Evolutionary conservation across 805 yeast species (phyloP).

Genomic region (Dipodascopsis tothii): DNA sequence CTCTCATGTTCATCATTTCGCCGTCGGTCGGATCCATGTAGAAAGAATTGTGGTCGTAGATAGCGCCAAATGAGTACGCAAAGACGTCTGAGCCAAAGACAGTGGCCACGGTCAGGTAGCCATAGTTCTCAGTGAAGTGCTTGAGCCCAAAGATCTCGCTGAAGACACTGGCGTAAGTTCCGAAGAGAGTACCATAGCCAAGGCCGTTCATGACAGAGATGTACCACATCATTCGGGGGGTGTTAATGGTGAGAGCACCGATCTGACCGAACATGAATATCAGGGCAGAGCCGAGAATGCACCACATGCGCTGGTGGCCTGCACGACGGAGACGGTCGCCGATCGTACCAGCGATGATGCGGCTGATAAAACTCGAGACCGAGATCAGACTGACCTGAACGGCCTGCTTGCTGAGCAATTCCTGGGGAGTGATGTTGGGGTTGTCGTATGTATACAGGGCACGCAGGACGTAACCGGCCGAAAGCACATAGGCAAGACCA

Average conservation of each 20-base stretch:
- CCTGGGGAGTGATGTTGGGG: slow-evolving; percentile 21
- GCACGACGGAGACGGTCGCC: slow-evolving; percentile 53
- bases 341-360: slow-evolving; percentile 53
- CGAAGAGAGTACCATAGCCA: slow-evolving; percentile 66
- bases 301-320: slow-evolving; percentile 44
- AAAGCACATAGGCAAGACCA: slow-evolving; percentile 68
- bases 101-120: slow-evolving; percentile 60
- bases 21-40: slow-evolving; percentile 10
- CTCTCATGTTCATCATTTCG: not conserved
- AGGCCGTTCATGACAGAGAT: slow-evolving; percentile 56
- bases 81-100: slow-evolving; percentile 48
- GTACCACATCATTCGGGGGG: slow-evolving; percentile 37
- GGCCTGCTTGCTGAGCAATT: slow-evolving; percentile 53
- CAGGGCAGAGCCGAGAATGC: slow-evolving; percentile 46
- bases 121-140: slow-evolving; percentile 66
- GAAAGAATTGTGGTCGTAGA: slow-evolving; percentile 46
- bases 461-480: slow-evolving; percentile 62
- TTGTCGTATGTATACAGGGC: slow-evolving; percentile 34
- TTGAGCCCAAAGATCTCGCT: slow-evolving; percentile 66
- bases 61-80: slow-evolving; percentile 55
- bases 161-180: slow-evolving; percentile 67
- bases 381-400: slow-evolving; percentile 68
- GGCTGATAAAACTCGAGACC: slow-evolving; percentile 56
- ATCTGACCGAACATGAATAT: slow-evolving; percentile 47
- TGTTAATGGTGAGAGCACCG: slow-evolving; percentile 37